Evolutionary conservation across 257 asterid genomes (phyloP).

Genomic region (Cruciata laevipes): DNA sequence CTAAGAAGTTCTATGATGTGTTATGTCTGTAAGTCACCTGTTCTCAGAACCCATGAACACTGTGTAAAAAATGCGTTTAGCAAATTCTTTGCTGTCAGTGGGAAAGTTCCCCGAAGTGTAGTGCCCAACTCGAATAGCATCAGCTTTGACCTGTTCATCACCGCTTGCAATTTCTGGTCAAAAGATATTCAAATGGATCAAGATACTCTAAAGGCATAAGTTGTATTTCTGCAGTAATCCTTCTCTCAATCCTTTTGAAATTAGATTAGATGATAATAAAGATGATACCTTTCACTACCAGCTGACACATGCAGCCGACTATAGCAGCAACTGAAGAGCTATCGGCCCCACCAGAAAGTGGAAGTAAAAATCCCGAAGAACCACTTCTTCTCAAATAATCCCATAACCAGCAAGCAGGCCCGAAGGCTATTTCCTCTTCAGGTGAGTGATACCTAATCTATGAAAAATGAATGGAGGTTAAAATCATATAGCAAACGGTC

Average conservation of each 20-base stretch:
- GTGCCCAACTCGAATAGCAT: slow-evolving; percentile 82
- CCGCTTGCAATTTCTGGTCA: slow-evolving; percentile 67
- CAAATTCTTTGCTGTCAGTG: slow-evolving; percentile 81
- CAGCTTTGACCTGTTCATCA: slow-evolving; percentile 80
- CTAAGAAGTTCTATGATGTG: neutral
- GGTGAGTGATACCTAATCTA: slow-evolving; percentile 88
- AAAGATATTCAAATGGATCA: slow-evolving; percentile 10
- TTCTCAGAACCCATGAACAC: slow-evolving; percentile 94
- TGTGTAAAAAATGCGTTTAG: slow-evolving; percentile 82
- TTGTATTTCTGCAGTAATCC: neutral
- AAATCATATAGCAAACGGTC: neutral
- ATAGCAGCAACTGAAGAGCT: slow-evolving; percentile 97
- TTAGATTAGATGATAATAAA: slow-evolving; percentile 1
- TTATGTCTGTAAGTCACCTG: slow-evolving; percentile 39
- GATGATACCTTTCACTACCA: slow-evolving; percentile 70
- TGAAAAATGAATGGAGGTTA: slow-evolving; percentile 4
- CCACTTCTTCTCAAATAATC: slow-evolving; percentile 95
- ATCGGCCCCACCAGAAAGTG: slow-evolving; percentile 96
- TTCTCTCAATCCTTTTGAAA: neutral
- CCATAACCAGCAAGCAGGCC: slow-evolving; percentile 99
- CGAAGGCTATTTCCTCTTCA: slow-evolving; percentile 93
- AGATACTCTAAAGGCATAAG: neutral
- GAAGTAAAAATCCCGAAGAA: slow-evolving; percentile 93
- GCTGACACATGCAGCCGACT: slow-evolving; percentile 98
- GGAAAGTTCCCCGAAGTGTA: slow-evolving; percentile 74